Conservation (phyloP, 805 yeast genomes). For the Ogataea nonfermentans region DNA sequence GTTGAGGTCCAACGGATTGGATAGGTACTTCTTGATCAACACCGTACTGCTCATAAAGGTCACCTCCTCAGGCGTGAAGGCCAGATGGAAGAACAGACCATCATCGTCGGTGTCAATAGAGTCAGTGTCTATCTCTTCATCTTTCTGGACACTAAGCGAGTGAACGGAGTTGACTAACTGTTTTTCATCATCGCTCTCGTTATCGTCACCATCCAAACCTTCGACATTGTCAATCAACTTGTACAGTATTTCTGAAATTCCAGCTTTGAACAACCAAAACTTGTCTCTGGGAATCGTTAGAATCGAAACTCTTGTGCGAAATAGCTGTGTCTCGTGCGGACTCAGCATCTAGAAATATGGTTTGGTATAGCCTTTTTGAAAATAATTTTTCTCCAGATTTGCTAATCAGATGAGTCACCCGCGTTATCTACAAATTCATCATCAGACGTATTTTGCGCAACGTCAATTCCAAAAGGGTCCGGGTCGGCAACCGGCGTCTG, state of each 20-base stretch:
- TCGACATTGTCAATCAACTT: constrained; percentile 34
- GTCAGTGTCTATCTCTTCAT: constrained; percentile 7
- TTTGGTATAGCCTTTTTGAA: not conserved
- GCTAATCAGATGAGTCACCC: constrained; percentile 4
- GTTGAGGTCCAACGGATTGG: constrained; percentile 36
- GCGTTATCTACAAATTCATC: constrained; percentile 3
- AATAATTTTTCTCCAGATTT: constrained; percentile 3
- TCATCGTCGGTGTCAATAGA: constrained; percentile 34
- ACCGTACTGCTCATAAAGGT: constrained; percentile 52
- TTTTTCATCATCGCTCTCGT: constrained; percentile 7
- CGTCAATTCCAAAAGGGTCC: constrained; percentile 11
- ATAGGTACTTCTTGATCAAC: constrained; percentile 39
- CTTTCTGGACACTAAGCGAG: constrained; percentile 14
- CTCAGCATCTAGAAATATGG: constrained; percentile 14
- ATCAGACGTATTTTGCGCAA: constrained; percentile 8
- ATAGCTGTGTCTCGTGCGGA: constrained; percentile 42
- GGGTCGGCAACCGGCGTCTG: constrained; percentile 1
- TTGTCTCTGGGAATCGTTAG: constrained; percentile 52
- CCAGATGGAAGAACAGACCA: constrained; percentile 54
- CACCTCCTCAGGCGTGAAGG: constrained; percentile 61
- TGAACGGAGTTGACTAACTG: constrained; percentile 16
- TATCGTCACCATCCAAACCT: constrained; percentile 17
- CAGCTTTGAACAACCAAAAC: constrained; percentile 53
- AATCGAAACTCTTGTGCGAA: constrained; percentile 44
- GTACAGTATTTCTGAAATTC: constrained; percentile 48